A percentile compares a stretch with the other conserved stretches of the same genome.
phyloP scores from a whole-genome alignment of 208 protist genomes.

The Leishmania tarentolae region DNA sequence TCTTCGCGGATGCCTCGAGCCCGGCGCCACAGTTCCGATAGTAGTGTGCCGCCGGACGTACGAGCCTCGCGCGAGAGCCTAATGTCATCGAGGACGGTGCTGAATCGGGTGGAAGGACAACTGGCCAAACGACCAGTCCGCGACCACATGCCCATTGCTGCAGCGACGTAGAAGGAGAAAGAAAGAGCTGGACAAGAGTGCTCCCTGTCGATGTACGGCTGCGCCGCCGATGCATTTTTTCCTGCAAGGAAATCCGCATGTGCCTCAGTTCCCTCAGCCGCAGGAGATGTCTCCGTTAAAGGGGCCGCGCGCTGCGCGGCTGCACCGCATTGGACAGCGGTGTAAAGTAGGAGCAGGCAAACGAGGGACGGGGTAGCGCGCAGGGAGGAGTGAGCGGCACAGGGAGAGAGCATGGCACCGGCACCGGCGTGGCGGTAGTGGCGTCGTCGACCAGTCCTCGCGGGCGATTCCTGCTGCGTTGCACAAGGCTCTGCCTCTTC shows the following conservation, averaged over 20 bases:
- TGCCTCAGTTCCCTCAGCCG: background rate
- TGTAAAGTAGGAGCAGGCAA: background rate
- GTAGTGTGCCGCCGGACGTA: background rate
- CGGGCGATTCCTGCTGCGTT: background rate
- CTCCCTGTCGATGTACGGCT: background rate
- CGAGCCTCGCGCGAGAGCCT: constrained; percentile 9
- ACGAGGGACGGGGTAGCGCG: background rate
- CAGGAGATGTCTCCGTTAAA: background rate
- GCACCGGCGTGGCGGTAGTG: background rate
- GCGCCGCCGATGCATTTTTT: background rate
- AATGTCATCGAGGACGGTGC: constrained; percentile 27
- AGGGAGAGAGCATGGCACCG: background rate
- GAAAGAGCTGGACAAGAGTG: constrained; percentile 14
- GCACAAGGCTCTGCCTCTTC: background rate
- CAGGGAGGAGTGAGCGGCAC: background rate
- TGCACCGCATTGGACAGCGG: background rate
- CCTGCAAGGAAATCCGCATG: background rate
- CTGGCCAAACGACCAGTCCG: constrained; percentile 3
- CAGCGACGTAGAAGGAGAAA: constrained; percentile 13
- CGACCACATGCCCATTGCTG: constrained; percentile 19
- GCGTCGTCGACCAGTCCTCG: background rate
- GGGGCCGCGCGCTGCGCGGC: background rate
- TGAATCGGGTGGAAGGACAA: constrained; percentile 4
- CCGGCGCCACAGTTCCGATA: constrained; percentile 8
- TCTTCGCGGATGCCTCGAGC: constrained; percentile 16